phyloP scores from a whole-genome alignment of 2,329 filamentous ascomycete genomes.

The Lasiodiplodia sp. region DNA sequence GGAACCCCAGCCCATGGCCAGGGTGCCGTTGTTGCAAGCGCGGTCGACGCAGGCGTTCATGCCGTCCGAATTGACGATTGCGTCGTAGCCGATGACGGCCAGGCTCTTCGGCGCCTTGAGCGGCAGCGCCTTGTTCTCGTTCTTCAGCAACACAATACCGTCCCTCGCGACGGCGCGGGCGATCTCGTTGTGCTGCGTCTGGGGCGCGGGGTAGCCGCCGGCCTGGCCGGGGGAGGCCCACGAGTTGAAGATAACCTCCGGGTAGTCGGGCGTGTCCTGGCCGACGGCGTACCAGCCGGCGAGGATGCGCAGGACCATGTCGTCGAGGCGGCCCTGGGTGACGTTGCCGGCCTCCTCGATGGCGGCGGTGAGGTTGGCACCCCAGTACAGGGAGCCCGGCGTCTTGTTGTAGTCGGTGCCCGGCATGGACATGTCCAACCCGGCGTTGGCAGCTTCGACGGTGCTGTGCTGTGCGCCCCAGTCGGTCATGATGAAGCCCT shows the following conservation, averaged over 20 bases:
- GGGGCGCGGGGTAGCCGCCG: conserved; percentile 40
- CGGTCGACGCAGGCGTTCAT: conserved; percentile 81
- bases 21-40: conserved; percentile 65
- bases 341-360: conserved; percentile 87
- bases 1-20: conserved; percentile 74
- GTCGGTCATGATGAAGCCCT: conserved; percentile 51
- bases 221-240: conserved; percentile 12
- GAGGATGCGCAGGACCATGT: conserved; percentile 70
- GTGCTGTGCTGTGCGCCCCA: conserved; percentile 52
- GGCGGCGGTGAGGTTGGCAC: conserved; percentile 74
- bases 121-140: conserved; percentile 73
- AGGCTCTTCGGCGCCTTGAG: conserved; percentile 71
- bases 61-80: conserved; percentile 75
- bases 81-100: conserved; percentile 76
- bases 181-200: conserved; percentile 51
- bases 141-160: conserved; percentile 63
- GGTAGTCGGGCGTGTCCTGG: conserved; percentile 53
- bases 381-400: conserved; percentile 72
- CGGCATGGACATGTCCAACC: conserved; percentile 62
- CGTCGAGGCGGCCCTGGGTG: conserved; percentile 84
- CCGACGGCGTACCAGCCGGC: conserved; percentile 59
- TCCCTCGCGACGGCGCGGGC: conserved; percentile 54
- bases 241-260: conserved; percentile 54
- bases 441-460: conserved; percentile 52
- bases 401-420: conserved; percentile 42